Conservation (phyloP, 805 yeast genomes). For the Nakazawaea ishiwadae region DNA sequence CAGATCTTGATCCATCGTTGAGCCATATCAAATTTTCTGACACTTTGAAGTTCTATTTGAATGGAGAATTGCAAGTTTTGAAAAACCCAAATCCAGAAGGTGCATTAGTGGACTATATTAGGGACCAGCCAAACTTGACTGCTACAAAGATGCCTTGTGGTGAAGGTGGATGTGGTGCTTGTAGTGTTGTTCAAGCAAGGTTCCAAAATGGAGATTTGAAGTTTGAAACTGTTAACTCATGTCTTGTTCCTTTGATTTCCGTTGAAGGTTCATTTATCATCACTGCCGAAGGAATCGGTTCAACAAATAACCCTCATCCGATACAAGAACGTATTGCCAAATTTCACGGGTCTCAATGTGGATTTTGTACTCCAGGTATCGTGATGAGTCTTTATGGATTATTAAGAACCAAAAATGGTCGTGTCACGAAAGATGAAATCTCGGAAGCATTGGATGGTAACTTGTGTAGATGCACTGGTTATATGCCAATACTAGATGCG, state of each 20-base stretch:
- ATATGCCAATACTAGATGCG: constrained; percentile 45
- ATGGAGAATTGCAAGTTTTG: constrained; percentile 31
- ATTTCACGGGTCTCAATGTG: constrained; percentile 47
- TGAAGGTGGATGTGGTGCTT: constrained; percentile 50
- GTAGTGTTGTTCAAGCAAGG: constrained; percentile 37
- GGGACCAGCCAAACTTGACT: constrained; percentile 30
- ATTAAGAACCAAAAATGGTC: constrained; percentile 32
- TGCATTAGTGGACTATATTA: constrained; percentile 37
- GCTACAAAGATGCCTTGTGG: constrained; percentile 47
- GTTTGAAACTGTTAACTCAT: constrained; percentile 38
- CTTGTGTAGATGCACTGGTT: constrained; percentile 45
- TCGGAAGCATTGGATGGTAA: constrained; percentile 44
- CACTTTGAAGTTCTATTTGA: constrained; percentile 30
- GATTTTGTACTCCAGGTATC: constrained; percentile 48
- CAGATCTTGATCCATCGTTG: constrained; percentile 19
- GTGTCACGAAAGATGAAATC: constrained; percentile 31
- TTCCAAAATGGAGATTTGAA: constrained; percentile 24
- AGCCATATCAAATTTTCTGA: constrained; percentile 22
- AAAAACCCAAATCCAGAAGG: constrained; percentile 38
- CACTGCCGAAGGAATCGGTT: constrained; percentile 45
- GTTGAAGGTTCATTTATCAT: constrained; percentile 42
- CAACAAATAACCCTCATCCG: constrained; percentile 35
- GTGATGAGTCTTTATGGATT: constrained; percentile 43
- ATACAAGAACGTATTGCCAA: constrained; percentile 45
- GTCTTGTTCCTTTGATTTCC: constrained; percentile 40